Percentiles rank a stretch among this genome's conserved stretches.
Evolutionary conservation across 345 rosid species (phyloP).

Genomic region (Populus simonii): DNA sequence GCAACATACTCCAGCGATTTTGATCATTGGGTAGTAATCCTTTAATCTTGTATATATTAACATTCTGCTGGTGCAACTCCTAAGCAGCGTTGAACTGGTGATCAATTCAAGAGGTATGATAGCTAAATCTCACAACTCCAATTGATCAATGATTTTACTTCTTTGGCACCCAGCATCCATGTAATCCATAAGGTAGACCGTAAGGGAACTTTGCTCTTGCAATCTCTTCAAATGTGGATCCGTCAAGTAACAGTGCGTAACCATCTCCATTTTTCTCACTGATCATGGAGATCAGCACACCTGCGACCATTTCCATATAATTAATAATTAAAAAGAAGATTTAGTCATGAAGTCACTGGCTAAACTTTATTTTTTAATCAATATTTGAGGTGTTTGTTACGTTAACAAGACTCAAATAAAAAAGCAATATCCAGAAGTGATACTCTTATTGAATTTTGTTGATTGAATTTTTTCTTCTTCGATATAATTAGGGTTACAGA

Average conservation of each 20-base stretch:
- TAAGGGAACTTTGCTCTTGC: slow-evolving; percentile 93
- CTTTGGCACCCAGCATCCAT: slow-evolving; percentile 95
- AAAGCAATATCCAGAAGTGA: neutral
- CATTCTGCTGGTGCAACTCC: neutral
- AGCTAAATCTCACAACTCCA: neutral
- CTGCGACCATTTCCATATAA: slow-evolving; percentile 29
- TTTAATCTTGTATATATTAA: neutral
- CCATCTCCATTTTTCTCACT: slow-evolving; percentile 83
- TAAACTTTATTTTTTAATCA: too few species aligned
- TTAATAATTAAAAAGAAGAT: neutral
- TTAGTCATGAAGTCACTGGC: neutral
- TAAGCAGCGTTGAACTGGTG: neutral
- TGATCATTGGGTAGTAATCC: neutral
- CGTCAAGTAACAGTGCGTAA: slow-evolving; percentile 74
- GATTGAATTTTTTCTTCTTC: too few species aligned
- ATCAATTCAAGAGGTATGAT: neutral
- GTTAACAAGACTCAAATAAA: neutral
- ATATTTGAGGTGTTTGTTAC: neutral
- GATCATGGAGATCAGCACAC: slow-evolving; percentile 78
- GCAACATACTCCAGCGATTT: neutral
- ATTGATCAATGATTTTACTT: neutral
- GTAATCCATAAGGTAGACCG: slow-evolving; percentile 90
- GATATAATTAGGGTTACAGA: neutral
- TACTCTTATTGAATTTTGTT: too few species aligned
- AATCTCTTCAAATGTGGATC: slow-evolving; percentile 77